Percentiles rank a stretch among this genome's conserved stretches.
These are phyloP conservation scores for Pilasporangium apinafurcum DNA, from an alignment of 352 stramenopile species.

Conservation along the genomic window DNA sequence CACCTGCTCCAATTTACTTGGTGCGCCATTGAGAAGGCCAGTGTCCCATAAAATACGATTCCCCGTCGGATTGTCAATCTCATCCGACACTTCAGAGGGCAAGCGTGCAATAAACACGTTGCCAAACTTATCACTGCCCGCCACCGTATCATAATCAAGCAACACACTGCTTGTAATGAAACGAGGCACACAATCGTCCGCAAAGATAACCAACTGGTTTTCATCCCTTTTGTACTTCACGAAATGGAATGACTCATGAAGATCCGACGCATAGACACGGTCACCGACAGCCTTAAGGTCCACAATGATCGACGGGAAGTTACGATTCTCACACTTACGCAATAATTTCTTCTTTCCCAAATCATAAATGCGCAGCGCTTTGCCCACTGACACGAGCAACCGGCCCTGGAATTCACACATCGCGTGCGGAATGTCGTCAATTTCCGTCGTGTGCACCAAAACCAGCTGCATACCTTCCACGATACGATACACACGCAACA, in stretches of 20 bases:
- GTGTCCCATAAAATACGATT: slow-evolving; percentile 97
- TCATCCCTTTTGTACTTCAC: slow-evolving; percentile 97
- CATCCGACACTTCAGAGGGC: slow-evolving; percentile 90
- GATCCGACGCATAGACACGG: slow-evolving; percentile 94
- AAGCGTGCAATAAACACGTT: slow-evolving; percentile 97
- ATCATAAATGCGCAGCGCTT: slow-evolving; percentile 96
- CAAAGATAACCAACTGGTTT: slow-evolving; percentile 96
- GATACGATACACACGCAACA: slow-evolving; percentile 92
- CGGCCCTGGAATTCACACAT: slow-evolving; percentile 97
- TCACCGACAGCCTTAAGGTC: slow-evolving; percentile 93
- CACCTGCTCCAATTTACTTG: slow-evolving; percentile 96
- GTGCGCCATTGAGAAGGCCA: slow-evolving; percentile 86
- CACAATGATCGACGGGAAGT: slow-evolving; percentile 91
- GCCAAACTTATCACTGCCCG: slow-evolving; percentile 98
- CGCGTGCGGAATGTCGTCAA: slow-evolving; percentile 95
- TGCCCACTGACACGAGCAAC: slow-evolving; percentile 96
- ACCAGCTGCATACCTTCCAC: slow-evolving; percentile 91
- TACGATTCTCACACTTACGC: slow-evolving; percentile 97
- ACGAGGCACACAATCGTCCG: slow-evolving; percentile 90
- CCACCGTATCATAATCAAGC: slow-evolving; percentile 98
- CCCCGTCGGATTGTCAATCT: slow-evolving; percentile 94
- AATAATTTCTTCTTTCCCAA: slow-evolving; percentile 99
- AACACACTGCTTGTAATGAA: slow-evolving; percentile 82
- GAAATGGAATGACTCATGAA: slow-evolving; percentile 95
- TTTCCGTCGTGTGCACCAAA: slow-evolving; percentile 95